These are phyloP conservation scores for Collybia mongolica DNA, from an alignment of 768 basidiomycete species.

Conservation along the genomic window DNA sequence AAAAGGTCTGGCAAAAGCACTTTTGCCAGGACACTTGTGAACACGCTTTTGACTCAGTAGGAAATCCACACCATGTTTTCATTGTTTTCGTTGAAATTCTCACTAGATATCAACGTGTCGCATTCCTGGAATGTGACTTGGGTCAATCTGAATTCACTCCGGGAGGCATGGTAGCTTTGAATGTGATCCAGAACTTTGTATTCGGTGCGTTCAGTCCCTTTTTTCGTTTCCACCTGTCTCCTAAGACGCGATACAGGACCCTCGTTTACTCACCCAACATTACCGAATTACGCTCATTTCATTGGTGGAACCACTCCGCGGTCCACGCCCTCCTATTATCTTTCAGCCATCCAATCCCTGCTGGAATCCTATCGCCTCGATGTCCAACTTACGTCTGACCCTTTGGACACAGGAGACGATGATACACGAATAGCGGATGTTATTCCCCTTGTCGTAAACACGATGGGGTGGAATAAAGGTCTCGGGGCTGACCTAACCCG, in stretches of 20 bases:
- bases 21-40: conserved; percentile 72
- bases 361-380: conserved; percentile 70
- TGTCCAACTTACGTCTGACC: conserved; percentile 45
- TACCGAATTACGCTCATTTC: conserved; percentile 77
- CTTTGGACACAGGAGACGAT: conserved; percentile 21
- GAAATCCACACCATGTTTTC: conserved; percentile 15
- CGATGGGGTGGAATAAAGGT: conserved; percentile 96
- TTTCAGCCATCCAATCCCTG: conserved; percentile 64
- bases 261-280: conserved; percentile 78
- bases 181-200: conserved; percentile 60
- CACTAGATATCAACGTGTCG: conserved; percentile 75
- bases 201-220: conserved; percentile 54
- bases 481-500: conserved; percentile 78
- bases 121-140: conserved; percentile 88
- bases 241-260: conserved; percentile 55
- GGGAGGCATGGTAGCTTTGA: conserved; percentile 81
- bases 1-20: conserved; percentile 92
- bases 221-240: neutral
- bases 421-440: conserved; percentile 45
- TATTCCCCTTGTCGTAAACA: conserved; percentile 90
- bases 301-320: conserved; percentile 79
- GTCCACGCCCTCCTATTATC: conserved; percentile 73
- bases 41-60: conserved; percentile 61
- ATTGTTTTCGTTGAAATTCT: neutral
- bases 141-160: conserved; percentile 95